A percentile compares a stretch with the other conserved stretches of the same genome.
Conservation (phyloP, 23 red algal genomes). For the Porphyridium purpureum region DNA sequence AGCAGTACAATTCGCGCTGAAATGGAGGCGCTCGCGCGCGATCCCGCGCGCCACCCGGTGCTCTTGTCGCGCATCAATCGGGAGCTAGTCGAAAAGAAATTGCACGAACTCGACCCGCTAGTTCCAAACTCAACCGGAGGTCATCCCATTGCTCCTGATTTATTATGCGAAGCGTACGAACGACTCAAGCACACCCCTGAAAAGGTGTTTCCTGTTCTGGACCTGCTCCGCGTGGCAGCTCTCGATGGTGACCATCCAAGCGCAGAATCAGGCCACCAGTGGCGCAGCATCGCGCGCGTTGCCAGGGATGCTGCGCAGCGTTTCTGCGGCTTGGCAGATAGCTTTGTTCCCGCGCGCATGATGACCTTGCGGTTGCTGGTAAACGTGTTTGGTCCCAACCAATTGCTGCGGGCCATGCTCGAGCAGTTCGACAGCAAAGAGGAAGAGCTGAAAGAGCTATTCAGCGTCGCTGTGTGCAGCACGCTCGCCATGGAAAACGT, state of each 20-base stretch:
- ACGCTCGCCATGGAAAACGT: too few species aligned
- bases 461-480: too few species aligned
- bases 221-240: constrained; percentile 9
- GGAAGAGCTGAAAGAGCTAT: too few species aligned
- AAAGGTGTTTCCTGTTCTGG: constrained; percentile 6
- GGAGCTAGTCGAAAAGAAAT: background rate
- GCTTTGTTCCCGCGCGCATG: background rate
- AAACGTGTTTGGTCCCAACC: constrained; percentile 1
- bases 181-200: background rate
- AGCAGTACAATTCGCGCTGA: background rate
- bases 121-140: background rate
- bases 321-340: background rate
- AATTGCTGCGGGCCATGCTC: too few species aligned
- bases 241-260: background rate
- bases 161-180: background rate
- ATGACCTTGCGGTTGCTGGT: constrained; percentile 1
- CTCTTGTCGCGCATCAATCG: background rate
- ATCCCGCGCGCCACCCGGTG: background rate
- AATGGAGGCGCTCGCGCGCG: background rate
- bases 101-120: background rate
- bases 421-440: too few species aligned
- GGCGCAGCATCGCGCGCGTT: background rate
- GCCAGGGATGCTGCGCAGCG: background rate
- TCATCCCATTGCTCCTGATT: too few species aligned
- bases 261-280: background rate